Conservation (phyloP, 495 filamentous ascomycete species). For the Penicillium alfredii region DNA sequence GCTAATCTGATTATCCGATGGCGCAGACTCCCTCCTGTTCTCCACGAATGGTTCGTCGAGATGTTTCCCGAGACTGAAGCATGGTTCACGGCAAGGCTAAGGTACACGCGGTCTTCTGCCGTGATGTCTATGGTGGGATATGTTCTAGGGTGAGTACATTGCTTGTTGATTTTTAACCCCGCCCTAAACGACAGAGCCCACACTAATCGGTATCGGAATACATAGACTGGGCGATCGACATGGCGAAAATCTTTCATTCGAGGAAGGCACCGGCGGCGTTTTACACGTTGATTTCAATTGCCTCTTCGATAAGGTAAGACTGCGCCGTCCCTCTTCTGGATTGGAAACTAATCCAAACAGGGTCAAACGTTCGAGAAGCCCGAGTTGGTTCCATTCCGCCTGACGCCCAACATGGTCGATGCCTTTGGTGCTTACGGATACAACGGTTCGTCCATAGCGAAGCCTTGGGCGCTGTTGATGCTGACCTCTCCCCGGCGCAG, state of each 20-base stretch:
- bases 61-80: slow-evolving; percentile 87
- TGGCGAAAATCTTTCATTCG: slow-evolving; percentile 93
- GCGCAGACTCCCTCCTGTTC: slow-evolving; percentile 66
- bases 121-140: slow-evolving; percentile 98
- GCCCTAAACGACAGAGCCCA: too few relatives aligned
- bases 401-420: slow-evolving; percentile 97
- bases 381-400: slow-evolving; percentile 91
- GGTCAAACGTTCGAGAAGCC: slow-evolving; percentile 93
- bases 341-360: slow-evolving; percentile 18
- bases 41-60: slow-evolving; percentile 92
- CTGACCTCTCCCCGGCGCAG: slow-evolving; percentile 27
- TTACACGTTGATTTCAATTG: slow-evolving; percentile 99
- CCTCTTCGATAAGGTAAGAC: slow-evolving; percentile 80
- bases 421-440: slow-evolving; percentile 92
- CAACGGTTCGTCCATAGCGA: slow-evolving; percentile 45
- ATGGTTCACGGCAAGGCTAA: slow-evolving; percentile 87
- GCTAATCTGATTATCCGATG: slow-evolving; percentile 8
- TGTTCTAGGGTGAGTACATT: slow-evolving; percentile 61
- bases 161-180: too few relatives aligned
- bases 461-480: not conserved
- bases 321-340: too few relatives aligned
- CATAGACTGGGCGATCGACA: slow-evolving; percentile 84
- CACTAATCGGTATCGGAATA: too few relatives aligned
- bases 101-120: slow-evolving; percentile 87
- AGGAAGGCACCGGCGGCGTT: slow-evolving; percentile 88